Conservation (phyloP, 805 yeast species). For the Schwanniomyces polymorphus region DNA sequence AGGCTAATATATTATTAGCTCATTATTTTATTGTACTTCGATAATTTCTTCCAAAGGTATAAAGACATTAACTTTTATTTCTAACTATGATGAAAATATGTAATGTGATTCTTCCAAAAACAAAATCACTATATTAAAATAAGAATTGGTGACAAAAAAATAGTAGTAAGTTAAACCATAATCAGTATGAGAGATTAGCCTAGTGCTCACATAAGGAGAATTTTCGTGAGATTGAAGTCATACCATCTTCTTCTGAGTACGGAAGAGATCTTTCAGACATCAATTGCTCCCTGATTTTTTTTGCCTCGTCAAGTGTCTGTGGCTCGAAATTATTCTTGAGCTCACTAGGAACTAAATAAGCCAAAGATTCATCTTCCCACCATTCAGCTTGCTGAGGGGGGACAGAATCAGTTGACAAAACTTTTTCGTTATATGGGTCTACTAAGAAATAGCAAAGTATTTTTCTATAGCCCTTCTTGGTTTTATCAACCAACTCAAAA, state of each 20-base stretch:
- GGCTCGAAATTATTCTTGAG: slow-evolving; percentile 11
- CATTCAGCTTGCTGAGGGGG: slow-evolving; percentile 40
- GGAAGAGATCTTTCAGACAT: slow-evolving; percentile 29
- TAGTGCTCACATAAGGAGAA: slow-evolving; percentile 37
- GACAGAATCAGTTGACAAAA: slow-evolving; percentile 27
- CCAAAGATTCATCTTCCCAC: slow-evolving; percentile 19
- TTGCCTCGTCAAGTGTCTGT: slow-evolving; percentile 21
- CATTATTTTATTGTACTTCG: no score
- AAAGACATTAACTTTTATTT: no score
- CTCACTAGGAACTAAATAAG: slow-evolving; percentile 8
- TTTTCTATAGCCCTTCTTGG: slow-evolving; percentile 37
- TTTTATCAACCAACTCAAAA: slow-evolving; percentile 33
- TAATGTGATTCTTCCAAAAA: no score
- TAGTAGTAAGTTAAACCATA: no score
- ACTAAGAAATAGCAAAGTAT: slow-evolving; percentile 40
- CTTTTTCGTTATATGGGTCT: slow-evolving; percentile 33
- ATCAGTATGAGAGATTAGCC: background rate
- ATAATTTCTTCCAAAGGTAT: no score
- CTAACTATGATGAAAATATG: no score
- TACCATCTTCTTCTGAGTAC: slow-evolving; percentile 11
- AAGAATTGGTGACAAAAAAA: no score
- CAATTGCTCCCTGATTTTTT: slow-evolving; percentile 22
- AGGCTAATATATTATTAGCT: no score
- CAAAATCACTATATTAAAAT: no score
- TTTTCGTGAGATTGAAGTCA: slow-evolving; percentile 13